A percentile compares a stretch with the other conserved stretches of the same genome.
phyloP scores from a whole-genome alignment of 495 filamentous ascomycete species.

The Aspergillus taichungensis region DNA sequence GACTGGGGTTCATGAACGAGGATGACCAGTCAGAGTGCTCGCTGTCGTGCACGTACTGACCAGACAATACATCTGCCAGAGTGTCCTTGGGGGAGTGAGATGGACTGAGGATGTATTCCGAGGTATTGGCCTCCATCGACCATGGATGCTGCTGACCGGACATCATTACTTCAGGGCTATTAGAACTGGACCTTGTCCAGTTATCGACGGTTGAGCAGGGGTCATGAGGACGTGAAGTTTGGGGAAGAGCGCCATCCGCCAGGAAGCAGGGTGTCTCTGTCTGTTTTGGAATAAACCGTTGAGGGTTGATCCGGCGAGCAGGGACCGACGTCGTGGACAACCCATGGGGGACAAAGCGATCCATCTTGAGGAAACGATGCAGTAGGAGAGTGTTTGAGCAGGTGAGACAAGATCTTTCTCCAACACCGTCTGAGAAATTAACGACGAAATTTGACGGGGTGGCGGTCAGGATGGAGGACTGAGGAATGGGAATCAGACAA shows the following conservation, averaged over 20 bases:
- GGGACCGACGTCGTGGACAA: constrained; percentile 16
- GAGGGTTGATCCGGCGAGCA: constrained; percentile 19
- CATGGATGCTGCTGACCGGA: constrained; percentile 15
- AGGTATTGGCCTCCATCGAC: constrained; percentile 2
- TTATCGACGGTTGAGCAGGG: constrained; percentile 10
- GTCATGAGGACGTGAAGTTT: constrained; percentile 10
- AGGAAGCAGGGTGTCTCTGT: constrained; percentile 12
- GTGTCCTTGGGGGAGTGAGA: constrained; percentile 5
- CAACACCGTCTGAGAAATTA: too few relatives aligned
- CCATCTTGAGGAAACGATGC: constrained; percentile 11
- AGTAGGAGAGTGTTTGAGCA: too few relatives aligned
- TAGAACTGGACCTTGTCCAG: constrained; percentile 21
- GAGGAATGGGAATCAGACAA: too few relatives aligned
- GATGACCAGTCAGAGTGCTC: constrained; percentile 5
- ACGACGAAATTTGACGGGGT: too few relatives aligned
- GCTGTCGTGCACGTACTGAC: constrained; percentile 5
- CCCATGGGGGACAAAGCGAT: constrained; percentile 12
- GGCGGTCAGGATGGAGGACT: too few relatives aligned
- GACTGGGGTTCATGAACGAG: constrained; percentile 6
- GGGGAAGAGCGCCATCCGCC: constrained; percentile 8
- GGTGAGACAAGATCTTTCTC: too few relatives aligned
- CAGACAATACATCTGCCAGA: constrained; percentile 8
- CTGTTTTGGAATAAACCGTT: constrained; percentile 11
- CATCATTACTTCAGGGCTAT: constrained; percentile 13
- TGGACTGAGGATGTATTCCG: constrained; percentile 8